phyloP scores from a whole-genome alignment of 805 yeast species.

The Nakazawaea anatomiae region DNA sequence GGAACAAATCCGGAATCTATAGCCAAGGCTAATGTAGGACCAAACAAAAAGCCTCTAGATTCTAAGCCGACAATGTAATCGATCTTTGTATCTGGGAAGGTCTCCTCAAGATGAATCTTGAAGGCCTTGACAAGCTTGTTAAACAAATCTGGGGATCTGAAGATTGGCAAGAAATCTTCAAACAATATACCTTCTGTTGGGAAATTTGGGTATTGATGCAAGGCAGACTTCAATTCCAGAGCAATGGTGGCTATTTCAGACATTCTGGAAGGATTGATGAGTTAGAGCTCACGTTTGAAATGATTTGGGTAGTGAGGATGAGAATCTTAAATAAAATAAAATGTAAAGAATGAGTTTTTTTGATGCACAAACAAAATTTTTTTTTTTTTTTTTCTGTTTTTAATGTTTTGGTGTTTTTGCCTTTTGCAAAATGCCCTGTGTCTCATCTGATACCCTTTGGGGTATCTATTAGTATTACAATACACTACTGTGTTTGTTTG shows the following conservation, averaged over 20 bases:
- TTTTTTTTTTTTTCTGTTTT: no score
- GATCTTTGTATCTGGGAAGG: conserved; percentile 51
- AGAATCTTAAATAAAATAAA: no score
- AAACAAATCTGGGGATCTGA: conserved; percentile 76
- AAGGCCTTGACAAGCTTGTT: conserved; percentile 78
- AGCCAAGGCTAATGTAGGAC: conserved; percentile 90
- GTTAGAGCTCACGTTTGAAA: no score
- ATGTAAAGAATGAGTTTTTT: no score
- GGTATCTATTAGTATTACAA: no score
- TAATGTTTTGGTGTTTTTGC: no score
- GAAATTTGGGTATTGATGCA: conserved; percentile 85
- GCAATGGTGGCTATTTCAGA: conserved; percentile 27
- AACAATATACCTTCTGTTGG: conserved; percentile 90
- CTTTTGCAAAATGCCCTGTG: no score
- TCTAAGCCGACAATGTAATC: conserved; percentile 94
- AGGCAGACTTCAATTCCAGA: conserved; percentile 43
- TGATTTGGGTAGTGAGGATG: no score
- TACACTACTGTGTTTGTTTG: no score
- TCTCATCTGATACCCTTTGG: no score
- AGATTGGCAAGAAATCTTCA: conserved; percentile 95
- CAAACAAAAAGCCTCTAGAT: conserved; percentile 94
- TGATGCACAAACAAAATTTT: no score
- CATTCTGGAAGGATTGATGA: not conserved
- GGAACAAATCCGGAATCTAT: conserved; percentile 90
- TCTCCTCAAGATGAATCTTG: conserved; percentile 59